Percentiles rank a stretch among this genome's conserved stretches.
Evolutionary conservation across 2,329 filamentous ascomycete genomes (phyloP).

Genomic region (Graphilbum ipis-grandicollis): DNA sequence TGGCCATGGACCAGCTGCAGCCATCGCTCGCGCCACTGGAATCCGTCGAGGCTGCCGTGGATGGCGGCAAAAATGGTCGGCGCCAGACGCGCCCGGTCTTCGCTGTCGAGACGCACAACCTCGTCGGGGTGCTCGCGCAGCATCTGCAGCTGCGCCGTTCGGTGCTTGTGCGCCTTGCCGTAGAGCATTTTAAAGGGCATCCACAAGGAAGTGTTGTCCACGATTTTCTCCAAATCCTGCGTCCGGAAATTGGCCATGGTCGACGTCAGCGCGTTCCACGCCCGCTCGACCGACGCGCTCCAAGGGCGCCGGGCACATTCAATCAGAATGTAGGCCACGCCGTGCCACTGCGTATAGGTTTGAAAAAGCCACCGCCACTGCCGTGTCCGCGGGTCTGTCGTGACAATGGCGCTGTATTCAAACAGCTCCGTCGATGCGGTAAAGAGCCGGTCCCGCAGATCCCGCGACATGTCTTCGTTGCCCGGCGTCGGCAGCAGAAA

Average conservation of each 20-base stretch:
- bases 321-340: slow-evolving; percentile 36
- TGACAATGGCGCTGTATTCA: slow-evolving; percentile 37
- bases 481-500: slow-evolving; percentile 23
- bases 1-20: slow-evolving; percentile 24
- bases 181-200: slow-evolving; percentile 37
- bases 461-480: slow-evolving; percentile 15
- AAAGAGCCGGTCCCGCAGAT: slow-evolving; percentile 22
- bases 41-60: slow-evolving; percentile 25
- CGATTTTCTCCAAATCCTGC: slow-evolving; percentile 25
- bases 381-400: slow-evolving; percentile 26
- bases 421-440: slow-evolving; percentile 34
- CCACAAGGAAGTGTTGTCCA: slow-evolving; percentile 30
- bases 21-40: slow-evolving; percentile 34
- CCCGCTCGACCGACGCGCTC: slow-evolving; percentile 13
- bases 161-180: slow-evolving; percentile 31
- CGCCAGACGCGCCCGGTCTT: slow-evolving; percentile 25
- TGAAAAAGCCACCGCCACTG: slow-evolving; percentile 43
- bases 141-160: slow-evolving; percentile 30
- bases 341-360: slow-evolving; percentile 42
- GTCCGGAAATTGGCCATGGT: slow-evolving; percentile 14
- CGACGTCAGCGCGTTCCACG: slow-evolving; percentile 14
- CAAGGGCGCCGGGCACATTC: slow-evolving; percentile 28
- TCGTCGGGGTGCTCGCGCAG: slow-evolving; percentile 30
- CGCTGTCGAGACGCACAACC: slow-evolving; percentile 28
- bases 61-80: slow-evolving; percentile 29